These are phyloP conservation scores for Candida nemodendra DNA, from an alignment of 805 yeast genomes.

Conservation along the genomic window DNA sequence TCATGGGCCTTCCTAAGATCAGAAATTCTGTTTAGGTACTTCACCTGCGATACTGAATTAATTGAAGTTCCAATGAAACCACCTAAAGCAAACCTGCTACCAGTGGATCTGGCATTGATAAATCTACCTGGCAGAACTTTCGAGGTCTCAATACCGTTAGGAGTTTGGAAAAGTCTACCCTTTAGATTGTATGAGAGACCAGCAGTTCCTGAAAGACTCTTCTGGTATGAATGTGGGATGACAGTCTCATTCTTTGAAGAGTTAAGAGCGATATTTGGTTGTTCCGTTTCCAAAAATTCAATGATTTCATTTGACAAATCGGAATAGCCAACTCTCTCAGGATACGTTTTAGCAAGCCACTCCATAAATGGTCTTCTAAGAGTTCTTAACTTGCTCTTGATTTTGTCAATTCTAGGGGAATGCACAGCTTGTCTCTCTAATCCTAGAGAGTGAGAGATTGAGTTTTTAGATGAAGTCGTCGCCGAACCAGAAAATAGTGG, in stretches of 20 bases:
- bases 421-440: slow-evolving; percentile 22
- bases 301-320: slow-evolving; percentile 39
- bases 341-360: slow-evolving; percentile 54
- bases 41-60: slow-evolving; percentile 25
- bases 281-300: slow-evolving; percentile 37
- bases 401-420: slow-evolving; percentile 18
- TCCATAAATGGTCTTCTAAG: slow-evolving; percentile 52
- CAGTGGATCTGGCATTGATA: slow-evolving; percentile 41
- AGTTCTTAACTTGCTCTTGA: slow-evolving; percentile 42
- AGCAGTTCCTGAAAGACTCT: slow-evolving; percentile 57
- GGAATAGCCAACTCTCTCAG: slow-evolving; percentile 35
- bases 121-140: slow-evolving; percentile 69
- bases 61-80: slow-evolving; percentile 37
- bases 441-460: slow-evolving; percentile 28
- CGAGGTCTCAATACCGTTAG: slow-evolving; percentile 59
- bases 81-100: slow-evolving; percentile 55
- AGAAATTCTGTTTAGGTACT: slow-evolving; percentile 19
- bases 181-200: slow-evolving; percentile 69
- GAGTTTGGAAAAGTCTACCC: slow-evolving; percentile 68
- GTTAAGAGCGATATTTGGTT: slow-evolving; percentile 11
- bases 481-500: slow-evolving; percentile 39
- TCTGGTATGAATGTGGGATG: slow-evolving; percentile 21
- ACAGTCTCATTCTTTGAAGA: not conserved
- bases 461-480: slow-evolving; percentile 23
- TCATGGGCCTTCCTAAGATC: slow-evolving; percentile 23